Evolutionary conservation across 1,284 basidiomycete species (phyloP), one percentile per base, ranked within the genome.

Genomic region (Thecaphora frezii): DNA sequence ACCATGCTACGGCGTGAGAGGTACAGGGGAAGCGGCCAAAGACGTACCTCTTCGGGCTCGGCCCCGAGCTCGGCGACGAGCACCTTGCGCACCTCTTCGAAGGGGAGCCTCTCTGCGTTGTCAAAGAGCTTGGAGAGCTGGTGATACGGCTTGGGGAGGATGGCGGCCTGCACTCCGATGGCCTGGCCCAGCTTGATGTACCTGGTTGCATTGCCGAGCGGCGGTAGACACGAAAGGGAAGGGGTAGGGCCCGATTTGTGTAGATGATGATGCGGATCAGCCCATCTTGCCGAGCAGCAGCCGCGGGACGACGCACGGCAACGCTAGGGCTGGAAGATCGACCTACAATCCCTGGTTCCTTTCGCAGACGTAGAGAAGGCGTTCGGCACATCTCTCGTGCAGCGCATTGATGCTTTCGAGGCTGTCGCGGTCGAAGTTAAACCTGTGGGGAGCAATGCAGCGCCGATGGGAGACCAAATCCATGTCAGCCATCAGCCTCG

Each of bases 121-220:
- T 75, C 73, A 36, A 75, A 70, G 10, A 75, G 53, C 54, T 72
- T 74, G 1, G 66, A 52, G 12, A 75, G 55, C 43, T 63, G 61
- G 25, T 63, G 63, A 38, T 75, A 75, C 1, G 73, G 72, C 48
- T 72, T 72, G 33, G 73, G 73, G 0, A 75, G 53, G 40, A 75
- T 58, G 23, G 66, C 66, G 8, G 69, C 68, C 44, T 75, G 66
- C 30, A 51, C 59, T 2, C 64, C 73, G 46, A 75, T 68, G 4
- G 71, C 73, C 51, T 75, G 73, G 18, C 67, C 71, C 8, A 75
- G 51, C 44, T 75, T 75, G 56, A 71, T 53, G 48, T 71, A 72
- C 18, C 40, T 41, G 10, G 8, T 21, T 37, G n/a, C 33, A 37
- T 37, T 37, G 33, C 10, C 12, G n/a, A n/a, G 33, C 16, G 14